These are phyloP conservation scores for Parachlorella kessleri DNA, from an alignment of 139 green algal species.

Conservation along the genomic window DNA sequence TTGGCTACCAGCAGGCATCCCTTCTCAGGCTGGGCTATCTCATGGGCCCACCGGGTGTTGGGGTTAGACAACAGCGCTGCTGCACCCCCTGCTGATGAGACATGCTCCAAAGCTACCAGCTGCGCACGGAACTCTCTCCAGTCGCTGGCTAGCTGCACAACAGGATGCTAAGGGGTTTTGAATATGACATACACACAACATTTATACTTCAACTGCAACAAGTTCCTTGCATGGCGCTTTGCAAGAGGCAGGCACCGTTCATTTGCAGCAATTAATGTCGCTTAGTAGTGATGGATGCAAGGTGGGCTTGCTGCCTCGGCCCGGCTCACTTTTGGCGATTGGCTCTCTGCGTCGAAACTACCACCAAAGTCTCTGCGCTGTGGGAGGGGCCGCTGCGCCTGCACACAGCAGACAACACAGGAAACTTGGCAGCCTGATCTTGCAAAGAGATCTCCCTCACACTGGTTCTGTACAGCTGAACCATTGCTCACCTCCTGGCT, in stretches of 20 bases:
- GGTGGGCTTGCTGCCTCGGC: not conserved
- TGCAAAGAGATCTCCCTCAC: too few relatives aligned
- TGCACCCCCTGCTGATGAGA: not conserved
- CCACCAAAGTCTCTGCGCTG: too few relatives aligned
- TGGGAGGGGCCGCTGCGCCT: too few relatives aligned
- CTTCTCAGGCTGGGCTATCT: conserved; percentile 34
- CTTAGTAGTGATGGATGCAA: not conserved
- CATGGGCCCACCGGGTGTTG: conserved; percentile 39
- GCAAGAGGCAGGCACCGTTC: not conserved
- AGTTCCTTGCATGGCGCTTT: not conserved
- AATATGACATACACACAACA: not conserved
- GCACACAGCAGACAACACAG: too few relatives aligned
- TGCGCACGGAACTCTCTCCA: conserved; percentile 36
- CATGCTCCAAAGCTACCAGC: conserved; percentile 34
- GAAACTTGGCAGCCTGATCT: too few relatives aligned
- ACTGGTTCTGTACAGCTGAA: too few relatives aligned
- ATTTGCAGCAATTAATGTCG: not conserved
- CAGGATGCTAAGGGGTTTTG: too few relatives aligned
- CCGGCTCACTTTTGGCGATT: too few relatives aligned
- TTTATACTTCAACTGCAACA: not conserved
- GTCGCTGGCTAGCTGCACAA: conserved; percentile 18
- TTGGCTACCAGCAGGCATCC: conserved; percentile 48
- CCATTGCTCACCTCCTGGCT: too few relatives aligned
- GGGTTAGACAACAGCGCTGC: conserved; percentile 7
- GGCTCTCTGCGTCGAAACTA: too few relatives aligned